Conservation (phyloP, 352 stramenopile species). For the Ophiocytium majus region DNA sequence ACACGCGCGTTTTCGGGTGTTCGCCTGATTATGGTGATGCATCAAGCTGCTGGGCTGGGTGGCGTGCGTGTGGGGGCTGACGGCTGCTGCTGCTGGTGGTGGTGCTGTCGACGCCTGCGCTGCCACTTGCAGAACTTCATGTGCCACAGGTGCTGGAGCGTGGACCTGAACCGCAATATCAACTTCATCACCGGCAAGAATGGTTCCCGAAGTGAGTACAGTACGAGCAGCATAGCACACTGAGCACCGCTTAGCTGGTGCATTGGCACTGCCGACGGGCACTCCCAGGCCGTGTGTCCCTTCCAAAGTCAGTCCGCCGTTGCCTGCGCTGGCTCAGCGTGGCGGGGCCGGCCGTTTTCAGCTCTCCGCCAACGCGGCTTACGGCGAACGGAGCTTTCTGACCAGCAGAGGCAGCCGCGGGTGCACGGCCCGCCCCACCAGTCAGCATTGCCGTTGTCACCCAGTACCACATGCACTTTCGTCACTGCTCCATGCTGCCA, state of each 20-base stretch:
- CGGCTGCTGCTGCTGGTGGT: neutral
- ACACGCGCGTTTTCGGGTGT: too few relatives aligned
- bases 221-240: conserved; percentile 57
- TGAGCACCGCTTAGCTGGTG: neutral
- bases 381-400: neutral
- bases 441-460: too few relatives aligned
- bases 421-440: neutral
- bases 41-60: too few relatives aligned
- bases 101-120: neutral
- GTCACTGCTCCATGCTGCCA: neutral
- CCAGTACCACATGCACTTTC: too few relatives aligned
- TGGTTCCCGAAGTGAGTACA: conserved; percentile 74
- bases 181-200: conserved; percentile 89
- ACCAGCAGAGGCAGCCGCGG: too few relatives aligned
- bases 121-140: conserved; percentile 86
- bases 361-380: neutral
- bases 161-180: conserved; percentile 75
- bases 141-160: conserved; percentile 87
- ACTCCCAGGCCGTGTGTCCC: neutral
- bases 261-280: neutral
- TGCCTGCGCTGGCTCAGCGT: neutral
- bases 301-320: neutral
- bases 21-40: too few relatives aligned
- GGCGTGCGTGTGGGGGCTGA: too few relatives aligned
- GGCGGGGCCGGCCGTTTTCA: neutral